phyloP scores from a whole-genome alignment of 768 basidiomycete species.

The Naematelia aurantialba region DNA sequence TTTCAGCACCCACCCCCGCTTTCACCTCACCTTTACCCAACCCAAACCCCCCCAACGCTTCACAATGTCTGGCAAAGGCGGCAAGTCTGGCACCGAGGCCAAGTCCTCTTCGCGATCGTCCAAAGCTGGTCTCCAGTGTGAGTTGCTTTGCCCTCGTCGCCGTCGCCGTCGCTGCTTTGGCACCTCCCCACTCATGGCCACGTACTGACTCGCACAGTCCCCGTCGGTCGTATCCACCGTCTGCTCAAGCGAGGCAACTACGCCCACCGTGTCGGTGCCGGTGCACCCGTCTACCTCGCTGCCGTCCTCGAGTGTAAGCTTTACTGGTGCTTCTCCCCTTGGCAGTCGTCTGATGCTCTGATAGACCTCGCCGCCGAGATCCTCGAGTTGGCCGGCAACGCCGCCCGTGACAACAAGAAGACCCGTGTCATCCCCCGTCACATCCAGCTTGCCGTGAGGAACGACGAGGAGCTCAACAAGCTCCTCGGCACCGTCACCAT shows the following conservation, averaged over 20 bases:
- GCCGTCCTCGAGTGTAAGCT: conserved; percentile 71
- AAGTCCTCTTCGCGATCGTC: conserved; percentile 68
- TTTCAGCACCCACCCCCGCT: conserved; percentile 22
- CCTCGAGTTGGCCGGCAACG: conserved; percentile 78
- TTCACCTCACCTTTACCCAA: conserved; percentile 21
- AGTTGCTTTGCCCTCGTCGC: conserved; percentile 44
- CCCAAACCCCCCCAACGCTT: conserved; percentile 21
- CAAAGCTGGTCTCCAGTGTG: conserved; percentile 53
- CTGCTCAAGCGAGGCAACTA: conserved; percentile 84
- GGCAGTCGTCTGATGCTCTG: not conserved
- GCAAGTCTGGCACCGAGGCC: conserved; percentile 53
- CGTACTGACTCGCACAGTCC: conserved; percentile 52
- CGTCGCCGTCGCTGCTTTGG: not conserved
- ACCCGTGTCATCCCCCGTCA: conserved; percentile 92
- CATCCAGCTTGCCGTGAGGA: conserved; percentile 84
- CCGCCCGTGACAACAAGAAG: conserved; percentile 78
- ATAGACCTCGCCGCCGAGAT: conserved; percentile 84
- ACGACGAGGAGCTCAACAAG: conserved; percentile 78
- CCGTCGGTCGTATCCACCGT: conserved; percentile 89
- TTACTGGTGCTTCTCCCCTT: conserved; percentile 3
- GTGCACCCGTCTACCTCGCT: conserved; percentile 86
- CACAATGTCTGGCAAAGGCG: conserved; percentile 53
- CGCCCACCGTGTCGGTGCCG: conserved; percentile 75
- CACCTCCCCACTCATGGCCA: not conserved
- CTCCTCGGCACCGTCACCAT: conserved; percentile 82